A percentile compares a stretch with the other conserved stretches of the same genome.
Conservation (phyloP, 2,329 filamentous ascomycete species). For the Volutella citrinella region DNA sequence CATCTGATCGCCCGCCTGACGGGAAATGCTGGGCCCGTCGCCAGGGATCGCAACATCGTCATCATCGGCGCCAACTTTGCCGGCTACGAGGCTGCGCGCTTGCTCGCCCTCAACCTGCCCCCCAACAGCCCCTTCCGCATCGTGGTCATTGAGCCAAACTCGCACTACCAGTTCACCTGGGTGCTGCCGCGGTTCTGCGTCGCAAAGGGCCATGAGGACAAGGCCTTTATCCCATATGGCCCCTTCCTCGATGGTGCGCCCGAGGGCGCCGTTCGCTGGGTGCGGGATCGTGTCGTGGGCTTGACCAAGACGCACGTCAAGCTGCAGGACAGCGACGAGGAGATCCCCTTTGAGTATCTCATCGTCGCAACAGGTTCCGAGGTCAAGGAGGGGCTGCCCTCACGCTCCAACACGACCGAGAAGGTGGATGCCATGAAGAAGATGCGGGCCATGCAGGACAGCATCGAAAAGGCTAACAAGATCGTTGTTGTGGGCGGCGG, state of each 20-base stretch:
- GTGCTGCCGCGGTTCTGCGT: constrained; percentile 58
- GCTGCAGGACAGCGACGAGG: constrained; percentile 38
- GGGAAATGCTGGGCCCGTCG: constrained; percentile 7
- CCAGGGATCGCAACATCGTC: constrained; percentile 44
- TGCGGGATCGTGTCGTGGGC: constrained; percentile 39
- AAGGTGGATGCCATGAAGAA: constrained; percentile 41
- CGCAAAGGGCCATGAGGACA: constrained; percentile 50
- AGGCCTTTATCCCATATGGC: constrained; percentile 59
- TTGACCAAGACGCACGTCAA: constrained; percentile 37
- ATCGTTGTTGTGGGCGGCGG: constrained; percentile 56
- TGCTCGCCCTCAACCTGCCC: constrained; percentile 47
- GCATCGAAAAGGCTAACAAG: constrained; percentile 39
- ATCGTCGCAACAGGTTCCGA: constrained; percentile 56
- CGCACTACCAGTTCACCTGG: constrained; percentile 61
- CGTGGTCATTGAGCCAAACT: constrained; percentile 56
- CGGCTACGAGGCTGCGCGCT: constrained; percentile 47
- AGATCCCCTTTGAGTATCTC: constrained; percentile 51
- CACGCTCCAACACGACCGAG: constrained; percentile 41
- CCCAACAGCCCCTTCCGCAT: constrained; percentile 45
- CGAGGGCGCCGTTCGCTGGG: constrained; percentile 34
- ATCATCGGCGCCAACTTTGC: constrained; percentile 58
- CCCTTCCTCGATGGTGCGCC: constrained; percentile 35
- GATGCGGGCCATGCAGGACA: constrained; percentile 44
- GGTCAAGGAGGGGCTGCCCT: constrained; percentile 43
- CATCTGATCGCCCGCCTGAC: constrained; percentile 8